A percentile compares a stretch with the other conserved stretches of the same genome.
These are phyloP conservation scores for Pyrenula aspistea DNA, from an alignment of 495 filamentous ascomycete genomes.

Conservation along the genomic window DNA sequence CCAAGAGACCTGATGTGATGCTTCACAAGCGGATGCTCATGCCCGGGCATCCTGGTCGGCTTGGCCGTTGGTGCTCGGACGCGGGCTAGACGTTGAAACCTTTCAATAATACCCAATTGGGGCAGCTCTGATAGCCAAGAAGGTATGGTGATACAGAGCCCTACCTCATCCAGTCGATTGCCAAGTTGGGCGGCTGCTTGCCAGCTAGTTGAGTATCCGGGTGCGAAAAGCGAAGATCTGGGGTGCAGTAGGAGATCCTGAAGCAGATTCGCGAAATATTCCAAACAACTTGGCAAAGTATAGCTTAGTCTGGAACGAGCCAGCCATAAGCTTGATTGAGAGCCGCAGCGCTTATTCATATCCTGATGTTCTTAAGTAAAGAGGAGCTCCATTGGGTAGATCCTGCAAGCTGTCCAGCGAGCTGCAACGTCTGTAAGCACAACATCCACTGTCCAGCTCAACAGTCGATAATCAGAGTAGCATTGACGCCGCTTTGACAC, in stretches of 20 bases:
- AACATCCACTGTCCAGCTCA: too few species aligned
- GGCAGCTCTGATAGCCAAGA: not conserved
- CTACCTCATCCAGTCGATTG: not conserved
- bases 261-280: not conserved
- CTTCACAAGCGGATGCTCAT: not conserved
- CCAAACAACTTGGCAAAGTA: not conserved
- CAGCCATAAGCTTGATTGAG: too few species aligned
- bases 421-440: too few species aligned
- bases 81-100: not conserved
- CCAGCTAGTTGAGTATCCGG: not conserved
- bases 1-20: not conserved
- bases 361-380: too few species aligned
- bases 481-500: too few species aligned
- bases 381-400: too few species aligned
- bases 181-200: not conserved
- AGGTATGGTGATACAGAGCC: not conserved
- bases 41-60: not conserved
- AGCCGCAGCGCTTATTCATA: too few species aligned
- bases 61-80: not conserved
- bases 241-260: not conserved
- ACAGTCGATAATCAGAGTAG: too few species aligned
- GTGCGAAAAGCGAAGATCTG: not conserved
- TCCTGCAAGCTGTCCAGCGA: too few species aligned
- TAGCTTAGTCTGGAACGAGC: too few species aligned
- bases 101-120: not conserved